Evolutionary conservation across 192 early-diverging fungal genomes (phyloP).

Genomic region (Entomortierella beljakovae): DNA sequence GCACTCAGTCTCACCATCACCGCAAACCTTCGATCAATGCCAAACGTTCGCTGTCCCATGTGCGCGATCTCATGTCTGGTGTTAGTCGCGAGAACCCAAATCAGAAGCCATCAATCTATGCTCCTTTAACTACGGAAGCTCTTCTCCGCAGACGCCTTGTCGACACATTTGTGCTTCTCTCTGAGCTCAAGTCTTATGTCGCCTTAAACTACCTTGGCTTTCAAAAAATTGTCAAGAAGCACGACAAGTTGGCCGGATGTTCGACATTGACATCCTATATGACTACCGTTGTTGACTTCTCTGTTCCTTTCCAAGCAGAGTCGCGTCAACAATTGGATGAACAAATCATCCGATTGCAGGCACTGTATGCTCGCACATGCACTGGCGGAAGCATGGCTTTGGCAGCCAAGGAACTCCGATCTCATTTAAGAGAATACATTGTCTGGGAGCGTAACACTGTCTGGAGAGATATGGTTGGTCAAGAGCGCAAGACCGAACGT

Average conservation of each 20-base stretch:
- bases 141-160: slow-evolving; percentile 45
- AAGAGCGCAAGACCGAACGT: slow-evolving; percentile 65
- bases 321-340: slow-evolving; percentile 61
- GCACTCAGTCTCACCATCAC: slow-evolving; percentile 2
- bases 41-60: slow-evolving; percentile 10
- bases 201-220: slow-evolving; percentile 91
- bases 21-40: slow-evolving; percentile 14
- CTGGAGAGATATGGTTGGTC: slow-evolving; percentile 83
- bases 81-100: slow-evolving; percentile 33
- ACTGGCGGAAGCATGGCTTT: slow-evolving; percentile 63
- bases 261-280: slow-evolving; percentile 53
- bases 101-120: slow-evolving; percentile 39
- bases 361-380: slow-evolving; percentile 71
- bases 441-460: slow-evolving; percentile 82
- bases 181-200: slow-evolving; percentile 85
- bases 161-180: slow-evolving; percentile 67
- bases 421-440: slow-evolving; percentile 73
- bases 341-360: slow-evolving; percentile 65
- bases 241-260: slow-evolving; percentile 87
- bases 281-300: slow-evolving; percentile 62
- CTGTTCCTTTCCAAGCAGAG: slow-evolving; percentile 66
- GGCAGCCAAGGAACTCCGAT: slow-evolving; percentile 71
- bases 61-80: slow-evolving; percentile 40
- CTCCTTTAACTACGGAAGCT: slow-evolving; percentile 45
- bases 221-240: slow-evolving; percentile 94